Evolutionary conservation across 441 rosid species (phyloP), one percentile per base, ranked within the genome.

Genomic region (Aquilaria agallochum): DNA sequence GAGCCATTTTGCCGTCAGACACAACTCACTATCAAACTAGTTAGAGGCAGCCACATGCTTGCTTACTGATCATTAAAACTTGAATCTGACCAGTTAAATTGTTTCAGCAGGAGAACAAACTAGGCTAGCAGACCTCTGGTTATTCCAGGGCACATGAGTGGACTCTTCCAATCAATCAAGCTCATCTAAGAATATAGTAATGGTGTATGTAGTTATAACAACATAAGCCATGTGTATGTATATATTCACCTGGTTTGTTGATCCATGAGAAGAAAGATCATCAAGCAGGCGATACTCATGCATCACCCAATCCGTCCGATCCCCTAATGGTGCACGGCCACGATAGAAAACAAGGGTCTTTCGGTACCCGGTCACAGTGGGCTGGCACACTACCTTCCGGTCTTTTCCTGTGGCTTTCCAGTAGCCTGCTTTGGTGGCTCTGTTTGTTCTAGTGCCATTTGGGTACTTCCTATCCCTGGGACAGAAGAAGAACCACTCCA

Each of bases 401-500:
- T 90, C 94, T 78, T 88, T 92, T 3, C 98, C 97, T 0, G 96
- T 90, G 55, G 98, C 97, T 72, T 92, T 85, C 90, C 87, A 85
- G 61, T 85, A 83, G 34, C 94, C 90, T 62, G 85, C 78, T 69
- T 74, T 79, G 58, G 90, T 87, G 63, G 90, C 89, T 74, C 89
- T 65, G 55, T 87, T 87, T 49, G 85, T 80, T 71, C 87, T 73
- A 11, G 82, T 81, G 20, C 87, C 91, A 64, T 83, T 87, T 0
- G 86, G 87, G 57, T 85, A 83, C 70, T 88, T 85, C 59, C 84
- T 69, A 60, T 88, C 91, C 58, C 91, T 70, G 5, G 79, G 81
- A 63, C 91, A 88, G 80, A 88, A 93, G 76, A 93, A 93, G 85
- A 93, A 93, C 97, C 97, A 90, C 53, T 90, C 95, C 92, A 80